Percentiles rank a stretch among this genome's conserved stretches.
These are phyloP conservation scores for Fremontodendron californicum DNA, from an alignment of 345 rosid species.

Conservation along the genomic window DNA sequence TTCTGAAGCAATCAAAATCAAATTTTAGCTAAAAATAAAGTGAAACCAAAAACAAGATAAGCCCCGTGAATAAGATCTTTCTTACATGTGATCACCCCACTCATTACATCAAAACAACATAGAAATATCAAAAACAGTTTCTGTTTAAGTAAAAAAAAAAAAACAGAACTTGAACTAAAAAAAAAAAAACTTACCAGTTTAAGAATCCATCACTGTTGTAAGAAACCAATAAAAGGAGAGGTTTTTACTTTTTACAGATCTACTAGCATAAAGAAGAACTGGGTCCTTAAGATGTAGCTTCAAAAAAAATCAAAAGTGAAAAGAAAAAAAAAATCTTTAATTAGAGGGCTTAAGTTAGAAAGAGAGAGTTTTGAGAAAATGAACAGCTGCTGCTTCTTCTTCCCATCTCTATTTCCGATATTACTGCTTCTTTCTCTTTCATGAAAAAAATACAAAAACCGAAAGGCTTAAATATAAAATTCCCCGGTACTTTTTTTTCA, in stretches of 20 bases:
- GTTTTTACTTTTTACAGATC: conserved; percentile 43
- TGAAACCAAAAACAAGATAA: conserved; percentile 12
- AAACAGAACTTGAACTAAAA: too few species aligned
- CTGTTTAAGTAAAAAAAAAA: not conserved
- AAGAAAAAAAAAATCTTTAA: conserved; percentile 5
- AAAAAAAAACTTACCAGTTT: conserved; percentile 10
- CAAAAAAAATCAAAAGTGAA: too few species aligned
- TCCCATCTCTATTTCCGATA: conserved; percentile 39
- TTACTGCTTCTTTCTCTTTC: conserved; percentile 30
- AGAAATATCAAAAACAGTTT: not conserved
- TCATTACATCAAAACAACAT: conserved; percentile 8
- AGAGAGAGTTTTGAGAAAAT: conserved; percentile 24
- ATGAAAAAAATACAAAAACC: conserved; percentile 26
- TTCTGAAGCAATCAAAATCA: conserved; percentile 22
- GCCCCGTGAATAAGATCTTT: conserved; percentile 24
- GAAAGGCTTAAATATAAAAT: too few species aligned
- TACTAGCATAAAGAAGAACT: conserved; percentile 20
- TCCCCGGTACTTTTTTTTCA: too few species aligned
- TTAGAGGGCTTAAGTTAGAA: conserved; percentile 14
- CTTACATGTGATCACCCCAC: conserved; percentile 28
- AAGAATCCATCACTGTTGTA: conserved; percentile 1
- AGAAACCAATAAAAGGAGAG: not conserved
- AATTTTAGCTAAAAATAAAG: conserved; percentile 17
- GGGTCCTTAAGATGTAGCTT: conserved; percentile 12
- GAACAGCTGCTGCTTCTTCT: conserved; percentile 12